Conservation (phyloP, 1,284 basidiomycete genomes). For the Irpex sp. region DNA sequence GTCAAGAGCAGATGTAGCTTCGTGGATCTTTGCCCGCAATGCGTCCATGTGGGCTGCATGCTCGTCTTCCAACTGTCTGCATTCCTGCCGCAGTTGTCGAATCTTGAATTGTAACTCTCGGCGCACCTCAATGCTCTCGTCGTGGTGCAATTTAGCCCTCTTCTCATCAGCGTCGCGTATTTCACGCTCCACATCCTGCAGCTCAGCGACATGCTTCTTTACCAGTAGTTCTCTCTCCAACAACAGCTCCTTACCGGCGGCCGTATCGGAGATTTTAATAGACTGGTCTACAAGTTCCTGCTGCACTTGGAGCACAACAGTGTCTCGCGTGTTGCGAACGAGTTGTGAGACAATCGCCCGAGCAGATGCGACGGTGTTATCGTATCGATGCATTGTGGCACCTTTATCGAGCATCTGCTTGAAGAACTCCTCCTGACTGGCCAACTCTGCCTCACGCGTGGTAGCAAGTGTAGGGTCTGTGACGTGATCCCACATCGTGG, state of each 20-base stretch:
- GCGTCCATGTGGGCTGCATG: conserved; percentile 2
- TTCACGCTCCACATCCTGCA: conserved; percentile 6
- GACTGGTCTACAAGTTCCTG: conserved; percentile 10
- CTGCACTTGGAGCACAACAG: conserved; percentile 10
- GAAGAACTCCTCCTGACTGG: conserved; percentile 11
- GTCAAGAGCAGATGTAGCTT: background rate
- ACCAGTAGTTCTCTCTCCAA: background rate
- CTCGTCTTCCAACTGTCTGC: background rate
- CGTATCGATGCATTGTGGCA: conserved; percentile 10
- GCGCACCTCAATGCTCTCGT: conserved; percentile 5
- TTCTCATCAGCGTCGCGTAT: background rate
- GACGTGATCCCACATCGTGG: conserved; percentile 48
- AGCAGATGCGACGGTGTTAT: conserved; percentile 5
- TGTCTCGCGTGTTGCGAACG: conserved; percentile 1
- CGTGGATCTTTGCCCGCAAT: background rate
- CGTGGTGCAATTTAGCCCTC: background rate
- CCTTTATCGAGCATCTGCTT: conserved; percentile 9
- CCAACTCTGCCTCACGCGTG: conserved; percentile 12
- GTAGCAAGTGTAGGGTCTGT: conserved; percentile 14
- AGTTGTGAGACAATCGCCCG: conserved; percentile 1
- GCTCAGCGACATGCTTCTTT: conserved; percentile 5
- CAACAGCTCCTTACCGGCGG: conserved; percentile 7
- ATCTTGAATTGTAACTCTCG: background rate
- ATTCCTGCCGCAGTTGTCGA: background rate
- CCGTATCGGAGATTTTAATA: conserved; percentile 9